phyloP scores from a whole-genome alignment of 352 stramenopile genomes.

The Pythium sukuiense region DNA sequence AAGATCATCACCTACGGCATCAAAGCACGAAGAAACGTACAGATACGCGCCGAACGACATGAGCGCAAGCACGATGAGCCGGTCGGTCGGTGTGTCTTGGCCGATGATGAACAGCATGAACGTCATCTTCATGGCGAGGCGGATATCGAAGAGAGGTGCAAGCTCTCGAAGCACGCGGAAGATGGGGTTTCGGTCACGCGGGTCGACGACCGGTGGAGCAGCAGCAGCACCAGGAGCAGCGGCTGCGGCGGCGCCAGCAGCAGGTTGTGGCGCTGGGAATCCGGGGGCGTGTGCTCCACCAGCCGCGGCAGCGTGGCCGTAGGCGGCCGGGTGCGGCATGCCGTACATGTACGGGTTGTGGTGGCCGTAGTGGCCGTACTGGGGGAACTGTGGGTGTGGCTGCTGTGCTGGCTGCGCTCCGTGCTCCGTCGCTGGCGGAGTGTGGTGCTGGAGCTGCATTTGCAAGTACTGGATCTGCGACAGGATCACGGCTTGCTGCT shows the following conservation, averaged over 20 bases:
- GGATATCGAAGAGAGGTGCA: slow-evolving; percentile 63
- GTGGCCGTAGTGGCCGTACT: slow-evolving; percentile 30
- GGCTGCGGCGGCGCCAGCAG: slow-evolving; percentile 4
- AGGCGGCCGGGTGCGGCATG: slow-evolving; percentile 25
- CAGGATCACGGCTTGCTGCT: slow-evolving; percentile 77
- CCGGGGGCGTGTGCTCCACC: not conserved
- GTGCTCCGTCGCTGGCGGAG: not conserved
- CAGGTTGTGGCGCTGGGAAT: not conserved
- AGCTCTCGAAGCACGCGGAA: slow-evolving; percentile 59
- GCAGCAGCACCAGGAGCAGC: slow-evolving; percentile 15
- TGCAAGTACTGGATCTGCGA: slow-evolving; percentile 85
- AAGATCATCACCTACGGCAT: not conserved
- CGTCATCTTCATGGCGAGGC: slow-evolving; percentile 81
- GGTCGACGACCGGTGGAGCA: slow-evolving; percentile 4
- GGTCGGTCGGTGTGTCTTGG: slow-evolving; percentile 76
- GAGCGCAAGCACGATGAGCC: slow-evolving; percentile 69
- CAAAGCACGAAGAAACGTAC: slow-evolving; percentile 29
- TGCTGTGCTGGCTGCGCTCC: slow-evolving; percentile 15
- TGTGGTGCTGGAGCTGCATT: slow-evolving; percentile 48
- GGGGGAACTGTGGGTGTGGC: slow-evolving; percentile 13
- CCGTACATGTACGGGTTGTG: slow-evolving; percentile 24
- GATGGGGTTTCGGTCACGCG: slow-evolving; percentile 31
- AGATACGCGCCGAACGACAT: slow-evolving; percentile 78
- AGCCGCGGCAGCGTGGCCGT: slow-evolving; percentile 13
- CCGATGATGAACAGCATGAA: slow-evolving; percentile 91